Evolutionary conservation across 1,284 basidiomycete species (phyloP).

Genomic region (Pyrrhoderma noxium): DNA sequence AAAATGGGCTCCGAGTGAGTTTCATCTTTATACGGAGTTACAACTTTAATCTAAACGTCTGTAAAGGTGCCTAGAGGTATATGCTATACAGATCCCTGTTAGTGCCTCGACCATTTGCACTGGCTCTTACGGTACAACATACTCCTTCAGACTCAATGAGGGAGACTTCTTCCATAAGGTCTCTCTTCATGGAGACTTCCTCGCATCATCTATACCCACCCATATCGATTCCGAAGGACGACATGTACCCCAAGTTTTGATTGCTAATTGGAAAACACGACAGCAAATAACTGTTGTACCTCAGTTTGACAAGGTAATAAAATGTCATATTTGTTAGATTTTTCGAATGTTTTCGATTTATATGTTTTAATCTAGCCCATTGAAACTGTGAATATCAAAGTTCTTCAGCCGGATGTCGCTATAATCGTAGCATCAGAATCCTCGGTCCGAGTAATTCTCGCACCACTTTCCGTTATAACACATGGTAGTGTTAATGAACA

Average conservation of each 20-base stretch:
- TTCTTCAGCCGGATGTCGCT: slow-evolving; percentile 12
- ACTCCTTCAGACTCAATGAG: slow-evolving; percentile 5
- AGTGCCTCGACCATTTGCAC: slow-evolving; percentile 5
- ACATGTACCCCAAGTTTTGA: slow-evolving; percentile 10
- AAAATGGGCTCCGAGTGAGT: slow-evolving; percentile 12
- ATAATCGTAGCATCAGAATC: slow-evolving; percentile 11
- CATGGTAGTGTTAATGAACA: slow-evolving; percentile 10
- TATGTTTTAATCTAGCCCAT: slow-evolving; percentile 1
- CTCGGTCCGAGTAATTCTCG: slow-evolving; percentile 11
- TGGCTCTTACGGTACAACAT: slow-evolving; percentile 7
- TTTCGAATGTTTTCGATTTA: slow-evolving; percentile 1
- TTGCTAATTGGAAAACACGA: slow-evolving; percentile 17
- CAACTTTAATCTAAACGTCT: neutral
- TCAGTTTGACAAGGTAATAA: slow-evolving; percentile 4
- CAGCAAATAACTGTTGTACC: slow-evolving; percentile 15
- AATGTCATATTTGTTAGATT: neutral
- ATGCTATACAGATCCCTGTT: slow-evolving; percentile 9
- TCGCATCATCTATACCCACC: slow-evolving; percentile 13
- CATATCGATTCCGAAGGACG: slow-evolving; percentile 4
- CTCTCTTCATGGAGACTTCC: slow-evolving; percentile 14
- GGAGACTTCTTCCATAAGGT: slow-evolving; percentile 18
- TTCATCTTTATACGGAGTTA: neutral
- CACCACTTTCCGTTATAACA: slow-evolving; percentile 10
- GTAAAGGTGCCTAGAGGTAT: slow-evolving; percentile 14
- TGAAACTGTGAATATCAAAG: slow-evolving; percentile 15